A percentile compares a stretch with the other conserved stretches of the same genome.
Evolutionary conservation across 2,329 filamentous ascomycete species (phyloP).

Genomic region (Mollisiaceae sp.): DNA sequence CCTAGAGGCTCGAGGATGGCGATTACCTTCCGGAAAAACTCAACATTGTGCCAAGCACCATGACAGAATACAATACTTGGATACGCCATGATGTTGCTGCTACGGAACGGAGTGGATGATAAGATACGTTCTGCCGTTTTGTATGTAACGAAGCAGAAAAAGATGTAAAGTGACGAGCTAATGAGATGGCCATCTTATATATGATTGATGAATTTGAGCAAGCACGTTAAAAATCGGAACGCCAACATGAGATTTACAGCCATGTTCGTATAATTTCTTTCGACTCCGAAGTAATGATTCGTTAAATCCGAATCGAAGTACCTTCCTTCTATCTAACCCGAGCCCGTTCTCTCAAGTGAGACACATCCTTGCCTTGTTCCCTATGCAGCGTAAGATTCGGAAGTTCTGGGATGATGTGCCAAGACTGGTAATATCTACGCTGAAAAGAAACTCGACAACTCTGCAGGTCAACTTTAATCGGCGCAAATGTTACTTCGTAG

Average conservation of each 20-base stretch:
- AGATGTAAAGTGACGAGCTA: not conserved
- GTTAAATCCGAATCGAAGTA: not conserved
- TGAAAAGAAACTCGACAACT: not conserved
- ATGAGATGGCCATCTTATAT: not conserved
- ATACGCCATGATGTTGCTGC: constrained; percentile 15
- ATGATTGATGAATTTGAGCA: not conserved
- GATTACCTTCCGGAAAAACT: constrained; percentile 29
- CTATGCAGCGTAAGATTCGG: too few species aligned
- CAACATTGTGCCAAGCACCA: constrained; percentile 30
- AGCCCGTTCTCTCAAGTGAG: too few species aligned
- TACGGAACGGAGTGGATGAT: not conserved
- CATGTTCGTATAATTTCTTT: not conserved
- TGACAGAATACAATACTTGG: constrained; percentile 31
- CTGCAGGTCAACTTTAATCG: not conserved
- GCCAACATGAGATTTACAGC: not conserved
- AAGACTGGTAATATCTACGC: too few species aligned
- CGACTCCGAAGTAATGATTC: not conserved
- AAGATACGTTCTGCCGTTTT: not conserved
- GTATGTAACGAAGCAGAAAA: not conserved
- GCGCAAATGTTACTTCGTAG: not conserved
- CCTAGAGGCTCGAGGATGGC: constrained; percentile 27
- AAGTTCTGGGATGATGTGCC: too few species aligned
- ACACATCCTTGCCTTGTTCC: too few species aligned
- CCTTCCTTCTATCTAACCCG: too few species aligned
- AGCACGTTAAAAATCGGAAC: not conserved